Percentiles rank a stretch among this genome's conserved stretches.
Conservation (phyloP, 106 monocot genomes). For the Amphibolis antarctica region DNA sequence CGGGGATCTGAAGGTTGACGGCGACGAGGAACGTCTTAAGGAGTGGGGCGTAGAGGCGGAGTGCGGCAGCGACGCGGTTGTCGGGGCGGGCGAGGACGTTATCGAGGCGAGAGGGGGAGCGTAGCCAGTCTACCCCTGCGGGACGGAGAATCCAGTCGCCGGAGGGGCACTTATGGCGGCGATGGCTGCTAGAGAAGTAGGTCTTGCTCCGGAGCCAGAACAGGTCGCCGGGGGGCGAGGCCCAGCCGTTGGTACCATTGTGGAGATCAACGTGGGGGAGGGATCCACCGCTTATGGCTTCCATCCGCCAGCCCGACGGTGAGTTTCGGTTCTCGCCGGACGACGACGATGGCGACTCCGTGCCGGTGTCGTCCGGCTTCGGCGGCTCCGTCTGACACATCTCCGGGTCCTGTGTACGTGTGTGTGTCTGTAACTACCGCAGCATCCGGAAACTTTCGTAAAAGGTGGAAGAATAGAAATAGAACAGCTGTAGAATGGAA, state of each 20-base stretch:
- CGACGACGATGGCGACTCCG: no score
- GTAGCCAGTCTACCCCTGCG: conserved; percentile 30
- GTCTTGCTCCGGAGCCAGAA: conserved; percentile 15
- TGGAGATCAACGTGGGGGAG: conserved; percentile 22
- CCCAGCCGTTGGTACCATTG: conserved; percentile 24
- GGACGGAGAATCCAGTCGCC: conserved; percentile 21
- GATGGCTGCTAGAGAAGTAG: conserved; percentile 17
- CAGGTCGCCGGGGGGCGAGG: conserved; percentile 21
- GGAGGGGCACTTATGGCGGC: conserved; percentile 20
- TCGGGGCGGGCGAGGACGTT: conserved; percentile 22
- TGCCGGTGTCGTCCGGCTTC: no score
- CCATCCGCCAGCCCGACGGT: background rate
- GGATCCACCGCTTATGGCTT: conserved; percentile 23
- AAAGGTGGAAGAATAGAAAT: no score
- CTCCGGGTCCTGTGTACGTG: no score
- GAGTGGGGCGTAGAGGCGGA: background rate
- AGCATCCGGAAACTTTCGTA: no score
- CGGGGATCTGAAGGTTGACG: conserved; percentile 29
- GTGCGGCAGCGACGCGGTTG: conserved; percentile 16
- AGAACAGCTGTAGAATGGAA: no score
- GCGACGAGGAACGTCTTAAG: conserved; percentile 24
- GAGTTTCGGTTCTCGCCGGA: no score
- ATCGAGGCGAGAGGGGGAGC: conserved; percentile 12
- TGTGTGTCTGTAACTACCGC: no score
- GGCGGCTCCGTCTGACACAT: no score